Evolutionary conservation across 768 basidiomycete species (phyloP).

Genomic region (Amyloporia xantha): DNA sequence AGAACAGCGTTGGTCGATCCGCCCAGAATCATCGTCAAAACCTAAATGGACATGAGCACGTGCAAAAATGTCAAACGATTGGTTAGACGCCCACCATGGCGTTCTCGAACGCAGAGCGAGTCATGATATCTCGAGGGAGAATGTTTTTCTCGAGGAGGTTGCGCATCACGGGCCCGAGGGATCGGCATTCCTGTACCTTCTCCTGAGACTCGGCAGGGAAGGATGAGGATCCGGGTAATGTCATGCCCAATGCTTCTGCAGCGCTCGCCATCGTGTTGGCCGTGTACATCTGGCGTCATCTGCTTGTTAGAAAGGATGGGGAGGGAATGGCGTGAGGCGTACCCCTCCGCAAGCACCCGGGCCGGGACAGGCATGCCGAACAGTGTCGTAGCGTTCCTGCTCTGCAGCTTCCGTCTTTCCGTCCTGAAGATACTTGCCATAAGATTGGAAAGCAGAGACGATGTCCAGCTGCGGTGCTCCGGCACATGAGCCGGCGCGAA

Average conservation of each 20-base stretch:
- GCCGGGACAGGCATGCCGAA: slow-evolving; percentile 94
- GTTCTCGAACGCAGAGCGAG: slow-evolving; percentile 92
- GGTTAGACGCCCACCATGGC: slow-evolving; percentile 65
- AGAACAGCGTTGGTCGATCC: slow-evolving; percentile 98
- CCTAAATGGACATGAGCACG: slow-evolving; percentile 37
- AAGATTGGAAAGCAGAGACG: slow-evolving; percentile 96
- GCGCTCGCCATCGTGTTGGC: slow-evolving; percentile 98
- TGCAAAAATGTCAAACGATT: slow-evolving; percentile 1
- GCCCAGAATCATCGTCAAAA: slow-evolving; percentile 93
- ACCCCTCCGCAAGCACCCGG: slow-evolving; percentile 97
- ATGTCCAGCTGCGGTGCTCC: slow-evolving; percentile 87
- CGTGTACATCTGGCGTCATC: slow-evolving; percentile 76
- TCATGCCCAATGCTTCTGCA: slow-evolving; percentile 93
- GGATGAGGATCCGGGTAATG: slow-evolving; percentile 92
- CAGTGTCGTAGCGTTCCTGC: slow-evolving; percentile 73
- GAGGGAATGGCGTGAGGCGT: not conserved
- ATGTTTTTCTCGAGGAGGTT: slow-evolving; percentile 89
- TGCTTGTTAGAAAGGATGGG: slow-evolving; percentile 4
- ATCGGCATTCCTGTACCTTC: slow-evolving; percentile 78
- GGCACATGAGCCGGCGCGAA: slow-evolving; percentile 87
- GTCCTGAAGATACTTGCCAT: slow-evolving; percentile 90
- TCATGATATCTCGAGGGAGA: slow-evolving; percentile 94
- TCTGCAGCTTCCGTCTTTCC: slow-evolving; percentile 84
- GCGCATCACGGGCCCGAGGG: slow-evolving; percentile 76
- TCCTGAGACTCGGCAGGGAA: slow-evolving; percentile 91